phyloP scores from a whole-genome alignment of 2,329 filamentous ascomycete genomes.

The Pseudocercospora vitis region DNA sequence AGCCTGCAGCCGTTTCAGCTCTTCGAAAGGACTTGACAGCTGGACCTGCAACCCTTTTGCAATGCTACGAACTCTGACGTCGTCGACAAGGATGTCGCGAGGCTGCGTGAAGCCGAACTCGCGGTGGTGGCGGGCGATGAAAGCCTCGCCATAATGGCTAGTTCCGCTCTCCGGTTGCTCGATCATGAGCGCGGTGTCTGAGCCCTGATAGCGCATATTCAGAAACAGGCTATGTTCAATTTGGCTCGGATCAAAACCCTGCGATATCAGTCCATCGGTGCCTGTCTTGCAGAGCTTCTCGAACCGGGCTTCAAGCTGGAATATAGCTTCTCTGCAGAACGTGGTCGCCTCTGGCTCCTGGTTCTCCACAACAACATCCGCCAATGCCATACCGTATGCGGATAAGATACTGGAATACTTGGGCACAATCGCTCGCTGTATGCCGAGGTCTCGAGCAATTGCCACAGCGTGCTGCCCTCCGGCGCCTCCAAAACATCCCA shows the following conservation, averaged over 20 bases:
- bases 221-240: constrained; percentile 64
- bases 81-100: constrained; percentile 43
- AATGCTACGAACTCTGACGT: constrained; percentile 35
- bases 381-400: constrained; percentile 84
- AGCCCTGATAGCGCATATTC: constrained; percentile 53
- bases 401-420: constrained; percentile 82
- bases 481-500: constrained; percentile 85
- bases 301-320: constrained; percentile 70
- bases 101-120: constrained; percentile 46
- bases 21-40: constrained; percentile 78
- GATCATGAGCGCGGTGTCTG: constrained; percentile 53
- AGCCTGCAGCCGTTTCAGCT: constrained; percentile 67
- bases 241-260: constrained; percentile 73
- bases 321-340: constrained; percentile 52
- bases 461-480: constrained; percentile 84
- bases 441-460: constrained; percentile 76
- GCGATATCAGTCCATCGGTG: constrained; percentile 63
- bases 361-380: constrained; percentile 83
- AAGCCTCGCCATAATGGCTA: constrained; percentile 48
- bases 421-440: constrained; percentile 78
- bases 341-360: constrained; percentile 69
- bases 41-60: constrained; percentile 73
- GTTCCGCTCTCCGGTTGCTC: constrained; percentile 47
- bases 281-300: constrained; percentile 73
- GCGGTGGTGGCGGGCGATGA: constrained; percentile 39